Conservation (phyloP, 805 yeast genomes). For the Candida pini region DNA sequence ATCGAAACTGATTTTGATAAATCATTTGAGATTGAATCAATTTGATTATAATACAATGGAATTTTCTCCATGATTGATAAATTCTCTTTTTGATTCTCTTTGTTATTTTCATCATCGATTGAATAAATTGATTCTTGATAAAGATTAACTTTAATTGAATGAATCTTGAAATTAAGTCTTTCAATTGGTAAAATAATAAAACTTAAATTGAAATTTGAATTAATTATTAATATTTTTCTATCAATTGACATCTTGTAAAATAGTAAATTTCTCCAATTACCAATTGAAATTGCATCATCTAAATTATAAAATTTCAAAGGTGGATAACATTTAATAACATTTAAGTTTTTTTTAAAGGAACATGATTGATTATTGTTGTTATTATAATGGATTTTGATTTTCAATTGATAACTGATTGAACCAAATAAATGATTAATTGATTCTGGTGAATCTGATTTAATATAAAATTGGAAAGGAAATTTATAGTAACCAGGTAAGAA, state of each 20-base stretch:
- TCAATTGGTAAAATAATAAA: conserved; percentile 23
- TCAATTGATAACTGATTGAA: conserved; percentile 14
- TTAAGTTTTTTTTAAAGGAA: neutral
- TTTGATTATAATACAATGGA: conserved; percentile 7
- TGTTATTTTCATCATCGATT: neutral
- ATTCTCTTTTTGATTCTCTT: neutral
- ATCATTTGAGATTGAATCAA: conserved; percentile 1
- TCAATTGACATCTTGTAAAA: conserved; percentile 19
- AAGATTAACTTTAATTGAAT: conserved; percentile 17
- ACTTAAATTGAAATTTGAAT: conserved; percentile 8
- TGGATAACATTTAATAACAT: conserved; percentile 14
- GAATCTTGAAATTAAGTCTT: conserved; percentile 12
- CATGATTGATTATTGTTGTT: conserved; percentile 1
- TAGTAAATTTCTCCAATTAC: conserved; percentile 28
- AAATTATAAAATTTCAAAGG: conserved; percentile 1
- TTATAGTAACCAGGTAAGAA: conserved; percentile 18
- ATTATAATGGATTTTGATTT: conserved; percentile 7
- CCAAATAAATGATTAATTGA: conserved; percentile 18
- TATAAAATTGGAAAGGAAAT: conserved; percentile 23
- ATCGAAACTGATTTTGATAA: conserved; percentile 3
- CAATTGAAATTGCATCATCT: conserved; percentile 20
- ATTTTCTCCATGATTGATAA: conserved; percentile 13
- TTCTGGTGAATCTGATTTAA: conserved; percentile 20
- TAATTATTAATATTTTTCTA: conserved; percentile 16
- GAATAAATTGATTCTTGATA: conserved; percentile 20